Evolutionary conservation across 1,284 basidiomycete species (phyloP), one percentile per base, ranked within the genome.

Genomic region (Boletus sp.): DNA sequence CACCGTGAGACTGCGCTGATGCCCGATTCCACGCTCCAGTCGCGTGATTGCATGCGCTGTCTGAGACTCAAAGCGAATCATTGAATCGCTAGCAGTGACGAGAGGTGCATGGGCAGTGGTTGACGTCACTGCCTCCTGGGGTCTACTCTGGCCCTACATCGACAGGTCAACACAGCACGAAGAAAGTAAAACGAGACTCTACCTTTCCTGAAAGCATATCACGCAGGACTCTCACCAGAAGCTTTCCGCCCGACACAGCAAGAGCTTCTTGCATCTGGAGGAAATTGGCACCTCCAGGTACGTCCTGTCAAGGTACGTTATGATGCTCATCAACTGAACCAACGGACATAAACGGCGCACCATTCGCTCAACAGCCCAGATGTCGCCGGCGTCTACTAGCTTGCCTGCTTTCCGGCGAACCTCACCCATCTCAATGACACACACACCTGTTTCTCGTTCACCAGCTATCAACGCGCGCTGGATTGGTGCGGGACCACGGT

Each of bases 401-500:
- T 80, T 77, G n/a, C 80, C 82, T 52, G 76, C 72, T 52, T 65
- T 76, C 46, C 67, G 70, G 50, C 59, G 67, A 3, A 72, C 74
- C 56, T 81, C 76, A 37, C 75, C 76, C 78, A 84, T 82, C 62
- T 80, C 79, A 55, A 83, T 79, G 6, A 91, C 78, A 31, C 80
- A 84, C 0, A 90, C 87, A 1, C 87, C 89, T 3, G 84, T 87
- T 52, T 77, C 74, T 38, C 38, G 62, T 61, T 81, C 79, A 1
- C 82, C 81, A 56, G 67, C 28, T 64, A 69, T 77, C 43, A 99
- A 80, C 0, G 91, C 83, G 75, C 90, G 93, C 73, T 98, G 97
- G 40, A 98, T 91, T 0, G 96, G 97, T 2, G 95, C 93, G 1
- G 97, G 89, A 0, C 97, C 97, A 28, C 95, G 86, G 74, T 94